phyloP scores from a whole-genome alignment of 768 basidiomycete genomes.

The Auriculariales sp. region DNA sequence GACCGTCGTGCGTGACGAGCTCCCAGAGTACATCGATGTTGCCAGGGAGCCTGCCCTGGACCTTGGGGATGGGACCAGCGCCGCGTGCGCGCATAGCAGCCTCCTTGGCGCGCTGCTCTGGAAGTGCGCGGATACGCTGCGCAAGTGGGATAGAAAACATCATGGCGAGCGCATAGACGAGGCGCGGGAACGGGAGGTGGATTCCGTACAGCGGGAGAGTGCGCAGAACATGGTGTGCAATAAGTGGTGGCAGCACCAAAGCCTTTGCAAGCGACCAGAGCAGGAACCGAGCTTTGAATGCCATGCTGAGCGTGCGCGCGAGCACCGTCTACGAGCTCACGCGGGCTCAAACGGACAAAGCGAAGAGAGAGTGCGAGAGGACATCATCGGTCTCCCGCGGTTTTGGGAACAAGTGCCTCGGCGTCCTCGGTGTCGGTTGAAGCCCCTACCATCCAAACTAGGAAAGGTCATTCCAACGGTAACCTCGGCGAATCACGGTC shows the following conservation, averaged over 20 bases:
- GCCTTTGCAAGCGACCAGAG: constrained; percentile 3
- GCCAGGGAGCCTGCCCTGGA: constrained; percentile 12
- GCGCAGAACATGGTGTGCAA: neutral
- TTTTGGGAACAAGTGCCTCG: neutral
- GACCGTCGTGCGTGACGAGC: constrained; percentile 7
- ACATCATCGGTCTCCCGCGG: neutral
- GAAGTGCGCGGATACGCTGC: neutral
- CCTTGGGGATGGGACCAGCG: constrained; percentile 8
- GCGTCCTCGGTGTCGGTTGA: too few species aligned
- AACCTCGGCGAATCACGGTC: too few species aligned
- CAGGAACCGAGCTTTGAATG: constrained; percentile 2
- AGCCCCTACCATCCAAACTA: too few species aligned
- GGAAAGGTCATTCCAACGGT: too few species aligned
- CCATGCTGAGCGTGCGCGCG: too few species aligned
- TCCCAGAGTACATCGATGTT: constrained; percentile 13
- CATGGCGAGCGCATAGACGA: constrained; percentile 1
- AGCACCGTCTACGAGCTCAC: too few species aligned
- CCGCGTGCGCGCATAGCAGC: constrained; percentile 1
- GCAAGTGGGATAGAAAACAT: constrained; percentile 3
- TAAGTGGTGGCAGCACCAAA: constrained; percentile 1
- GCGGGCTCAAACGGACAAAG: neutral
- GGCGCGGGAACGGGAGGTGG: neutral
- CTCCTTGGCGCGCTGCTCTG: neutral
- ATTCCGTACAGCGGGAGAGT: neutral
- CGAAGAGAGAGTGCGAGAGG: neutral